These are phyloP conservation scores for Metschnikowia peoriensis DNA, from an alignment of 805 yeast genomes.

Conservation along the genomic window DNA sequence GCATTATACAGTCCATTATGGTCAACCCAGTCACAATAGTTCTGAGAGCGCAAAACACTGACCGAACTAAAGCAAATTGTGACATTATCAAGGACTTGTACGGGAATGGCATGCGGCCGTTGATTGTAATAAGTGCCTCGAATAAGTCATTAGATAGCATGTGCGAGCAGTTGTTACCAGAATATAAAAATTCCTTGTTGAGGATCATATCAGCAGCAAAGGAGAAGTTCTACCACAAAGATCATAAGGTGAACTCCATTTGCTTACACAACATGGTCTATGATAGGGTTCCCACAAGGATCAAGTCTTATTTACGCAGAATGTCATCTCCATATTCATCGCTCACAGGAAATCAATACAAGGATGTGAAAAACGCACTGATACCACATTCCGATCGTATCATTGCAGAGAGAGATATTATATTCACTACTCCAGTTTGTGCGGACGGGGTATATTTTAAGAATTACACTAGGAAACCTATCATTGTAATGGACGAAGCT, in stretches of 20 bases:
- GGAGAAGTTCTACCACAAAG: conserved; percentile 54
- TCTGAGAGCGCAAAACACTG: conserved; percentile 41
- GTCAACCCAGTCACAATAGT: conserved; percentile 47
- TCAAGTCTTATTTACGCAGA: conserved; percentile 42
- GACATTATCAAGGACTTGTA: conserved; percentile 50
- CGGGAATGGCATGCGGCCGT: conserved; percentile 54
- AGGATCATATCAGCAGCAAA: conserved; percentile 58
- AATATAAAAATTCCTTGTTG: conserved; percentile 48
- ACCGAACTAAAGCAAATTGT: conserved; percentile 40
- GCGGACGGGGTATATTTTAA: conserved; percentile 61
- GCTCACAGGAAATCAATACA: conserved; percentile 38
- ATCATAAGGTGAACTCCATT: conserved; percentile 53
- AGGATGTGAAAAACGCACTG: conserved; percentile 44
- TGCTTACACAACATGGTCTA: conserved; percentile 62
- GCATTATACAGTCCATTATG: conserved; percentile 47
- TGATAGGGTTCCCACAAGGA: conserved; percentile 43
- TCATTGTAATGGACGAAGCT: conserved; percentile 74
- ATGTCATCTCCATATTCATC: conserved; percentile 26
- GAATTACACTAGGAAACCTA: conserved; percentile 52
- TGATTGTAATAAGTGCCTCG: conserved; percentile 69
- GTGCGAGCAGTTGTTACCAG: conserved; percentile 58
- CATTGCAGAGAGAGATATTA: conserved; percentile 51
- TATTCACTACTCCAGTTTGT: conserved; percentile 67
- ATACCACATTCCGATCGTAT: conserved; percentile 41
- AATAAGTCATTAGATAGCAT: conserved; percentile 72